Conservation (phyloP, 164 flowering plant genomes). For the Annona cherimola region DNA sequence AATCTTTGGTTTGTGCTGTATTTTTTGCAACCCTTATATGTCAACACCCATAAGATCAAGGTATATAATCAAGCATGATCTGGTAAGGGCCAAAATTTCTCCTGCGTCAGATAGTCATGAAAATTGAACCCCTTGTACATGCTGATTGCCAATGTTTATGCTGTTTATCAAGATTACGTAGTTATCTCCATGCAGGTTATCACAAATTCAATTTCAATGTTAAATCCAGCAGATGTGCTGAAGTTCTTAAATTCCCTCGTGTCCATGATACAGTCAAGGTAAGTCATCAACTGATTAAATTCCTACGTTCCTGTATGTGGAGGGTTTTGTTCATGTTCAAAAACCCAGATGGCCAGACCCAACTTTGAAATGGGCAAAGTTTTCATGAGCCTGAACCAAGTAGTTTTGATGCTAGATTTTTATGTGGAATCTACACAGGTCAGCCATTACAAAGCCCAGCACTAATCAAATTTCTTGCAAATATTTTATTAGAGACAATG, state of each 20-base stretch:
- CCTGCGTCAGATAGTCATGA: not conserved
- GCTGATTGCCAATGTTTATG: not conserved
- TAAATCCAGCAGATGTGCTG: constrained; percentile 67
- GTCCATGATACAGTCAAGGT: constrained; percentile 71
- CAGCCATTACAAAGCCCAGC: not conserved
- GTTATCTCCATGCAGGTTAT: constrained; percentile 55
- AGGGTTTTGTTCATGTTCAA: not conserved
- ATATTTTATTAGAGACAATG: not conserved
- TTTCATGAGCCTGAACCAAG: not conserved
- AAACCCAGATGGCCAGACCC: not conserved
- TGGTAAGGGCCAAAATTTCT: not conserved
- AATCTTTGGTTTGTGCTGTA: not conserved
- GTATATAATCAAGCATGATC: not conserved
- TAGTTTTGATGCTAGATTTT: too few relatives aligned
- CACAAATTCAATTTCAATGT: constrained; percentile 56
- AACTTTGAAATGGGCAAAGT: not conserved
- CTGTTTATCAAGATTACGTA: not conserved
- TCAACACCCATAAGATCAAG: not conserved
- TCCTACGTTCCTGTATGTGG: not conserved
- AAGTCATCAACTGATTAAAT: constrained; percentile 8
- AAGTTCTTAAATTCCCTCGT: constrained; percentile 70
- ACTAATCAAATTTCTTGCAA: not conserved
- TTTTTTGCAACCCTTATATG: not conserved
- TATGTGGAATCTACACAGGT: not conserved
- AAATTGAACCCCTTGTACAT: not conserved